Evolutionary conservation across 768 basidiomycete species (phyloP), one percentile per base, ranked within the genome.

Genomic region (Boletales sp.): DNA sequence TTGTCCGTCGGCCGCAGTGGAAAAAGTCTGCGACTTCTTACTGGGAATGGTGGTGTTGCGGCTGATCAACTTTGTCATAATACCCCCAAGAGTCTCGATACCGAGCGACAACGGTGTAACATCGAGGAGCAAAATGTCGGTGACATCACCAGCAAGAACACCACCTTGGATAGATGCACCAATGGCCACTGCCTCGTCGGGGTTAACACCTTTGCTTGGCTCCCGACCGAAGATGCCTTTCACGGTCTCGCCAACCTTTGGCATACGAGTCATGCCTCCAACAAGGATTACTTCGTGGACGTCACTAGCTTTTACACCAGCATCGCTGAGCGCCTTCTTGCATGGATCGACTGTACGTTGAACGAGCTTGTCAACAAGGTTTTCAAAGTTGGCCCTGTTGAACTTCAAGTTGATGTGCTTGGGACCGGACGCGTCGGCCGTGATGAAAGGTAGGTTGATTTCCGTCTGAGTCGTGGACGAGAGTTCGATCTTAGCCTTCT

Each of bases 31-130:
- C 0, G 92, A 94, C 82, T 99, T 99, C 81, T 99, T 99, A 59
- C 95, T 97, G 5, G 97, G 97, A 72, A 98, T 98, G 50, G 97
- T 98, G 11, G 97, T 99, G 77, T 99, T 99, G 52, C 97, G 88
- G 65, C 79, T 87, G 73, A 99, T 99, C 39, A 99, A 83, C 73
- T 97, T 95, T 57, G 95, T 98, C 92, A 99, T 98, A 73, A 99
- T 97, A 65, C 97, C 97, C 58, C 97, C 94, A 55, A 97, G 91
- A 11, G 95, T 98, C 74, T 97, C 94, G 47, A 93, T 93, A 75
- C 83, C 83, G 57, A 99, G 89, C 1, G 95, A 99, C 1, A 98
- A 80, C 30, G 93, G 94, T n/a, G 93, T 95, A 37, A 95, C 94
- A 59, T 95, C 94, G 34, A 94, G 82, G 46, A 99, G 84, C 0